Evolutionary conservation across 2,329 filamentous ascomycete genomes (phyloP).

Genomic region (Purpureocillium lavendulum): DNA sequence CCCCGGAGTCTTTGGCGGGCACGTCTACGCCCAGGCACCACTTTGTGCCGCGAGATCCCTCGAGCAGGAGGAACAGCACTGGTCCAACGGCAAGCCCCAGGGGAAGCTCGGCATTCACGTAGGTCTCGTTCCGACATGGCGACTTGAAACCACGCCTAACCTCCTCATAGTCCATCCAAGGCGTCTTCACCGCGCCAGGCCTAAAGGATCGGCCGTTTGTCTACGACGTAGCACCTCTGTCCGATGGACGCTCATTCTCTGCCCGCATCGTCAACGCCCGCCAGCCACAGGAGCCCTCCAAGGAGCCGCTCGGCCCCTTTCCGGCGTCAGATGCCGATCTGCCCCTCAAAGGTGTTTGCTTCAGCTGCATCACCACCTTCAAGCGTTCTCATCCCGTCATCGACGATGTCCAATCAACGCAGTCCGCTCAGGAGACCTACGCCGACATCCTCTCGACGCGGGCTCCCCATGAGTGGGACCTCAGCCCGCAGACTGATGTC

Average conservation of each 20-base stretch:
- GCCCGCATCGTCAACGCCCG: conserved; percentile 40
- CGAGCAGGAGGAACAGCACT: conserved; percentile 19
- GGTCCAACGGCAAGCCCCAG: conserved; percentile 3
- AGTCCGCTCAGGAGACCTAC: conserved; percentile 33
- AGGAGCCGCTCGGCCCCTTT: conserved; percentile 25
- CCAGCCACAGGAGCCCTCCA: conserved; percentile 34
- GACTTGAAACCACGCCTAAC: neutral
- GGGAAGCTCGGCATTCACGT: conserved; percentile 28
- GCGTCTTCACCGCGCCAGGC: conserved; percentile 43
- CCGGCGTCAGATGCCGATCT: conserved; percentile 27
- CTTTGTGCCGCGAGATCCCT: conserved; percentile 25
- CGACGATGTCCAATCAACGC: conserved; percentile 27
- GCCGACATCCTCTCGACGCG: conserved; percentile 27
- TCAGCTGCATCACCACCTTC: conserved; percentile 45
- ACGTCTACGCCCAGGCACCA: conserved; percentile 27
- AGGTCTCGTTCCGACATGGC: conserved; percentile 8
- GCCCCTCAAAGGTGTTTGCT: conserved; percentile 34
- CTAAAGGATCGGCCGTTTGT: conserved; percentile 42
- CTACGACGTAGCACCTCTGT: conserved; percentile 37
- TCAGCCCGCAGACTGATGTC: conserved; percentile 37
- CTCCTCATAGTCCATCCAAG: conserved; percentile 40
- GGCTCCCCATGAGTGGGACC: conserved; percentile 32
- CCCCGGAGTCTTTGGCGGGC: conserved; percentile 24
- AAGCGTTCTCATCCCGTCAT: conserved; percentile 30
- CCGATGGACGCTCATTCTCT: conserved; percentile 37